Base-by-base conservation (phyloP, 768 basidiomycete genomes). In the Cyathus striatus region DNA sequence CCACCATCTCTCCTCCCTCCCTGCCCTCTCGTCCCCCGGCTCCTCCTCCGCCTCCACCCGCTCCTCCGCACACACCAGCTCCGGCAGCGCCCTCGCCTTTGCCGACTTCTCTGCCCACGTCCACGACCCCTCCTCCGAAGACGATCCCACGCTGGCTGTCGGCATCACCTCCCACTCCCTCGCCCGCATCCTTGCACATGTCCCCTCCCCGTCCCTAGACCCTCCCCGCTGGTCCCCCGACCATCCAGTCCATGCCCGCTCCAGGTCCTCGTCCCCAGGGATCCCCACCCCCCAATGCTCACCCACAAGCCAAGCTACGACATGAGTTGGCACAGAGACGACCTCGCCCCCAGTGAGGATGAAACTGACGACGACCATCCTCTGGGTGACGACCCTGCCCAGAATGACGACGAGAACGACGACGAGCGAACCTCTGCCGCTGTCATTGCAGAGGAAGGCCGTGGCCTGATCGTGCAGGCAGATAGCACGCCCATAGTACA, bases 381-480 rank as follows among this genome's bases (percentile, higher is more conserved):
- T 12, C 45, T 68, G 17, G 71, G 52, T 60, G 60, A 70, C 55
- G 76, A 73, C 21, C 69, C 72, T 30, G 72, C 73, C 12, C 76
- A 76, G 5, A 69, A 68, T 4, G 59, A 68, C 6, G 70, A 75
- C n/a, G 64, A 69, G 23, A 69, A 68, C 13, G 73, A 77, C 27
- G 83, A 86, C 40, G 84, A 88, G 52, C 75, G 83, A 40, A 90
- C 89, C 0, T 79, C 84, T 40, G 87, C 87, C 12, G 72, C 79
- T 37, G 79, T 90, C 44, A 70, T 91, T 39, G 89, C 85, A 23
- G 88, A 91, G 51, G 86, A 90, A 65, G 88, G 90, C 16, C 78
- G 83, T 35, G 87, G 86, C n/a, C 64, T 89, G 53, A 90, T 92
- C 47, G 83, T 90, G 0, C 80, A 78, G 44, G 85, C 82, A 14